Percentiles rank a stretch among this genome's conserved stretches.
Evolutionary conservation across 2,329 filamentous ascomycete genomes (phyloP).

Genomic region (Colletotrichum ledebouriae): DNA sequence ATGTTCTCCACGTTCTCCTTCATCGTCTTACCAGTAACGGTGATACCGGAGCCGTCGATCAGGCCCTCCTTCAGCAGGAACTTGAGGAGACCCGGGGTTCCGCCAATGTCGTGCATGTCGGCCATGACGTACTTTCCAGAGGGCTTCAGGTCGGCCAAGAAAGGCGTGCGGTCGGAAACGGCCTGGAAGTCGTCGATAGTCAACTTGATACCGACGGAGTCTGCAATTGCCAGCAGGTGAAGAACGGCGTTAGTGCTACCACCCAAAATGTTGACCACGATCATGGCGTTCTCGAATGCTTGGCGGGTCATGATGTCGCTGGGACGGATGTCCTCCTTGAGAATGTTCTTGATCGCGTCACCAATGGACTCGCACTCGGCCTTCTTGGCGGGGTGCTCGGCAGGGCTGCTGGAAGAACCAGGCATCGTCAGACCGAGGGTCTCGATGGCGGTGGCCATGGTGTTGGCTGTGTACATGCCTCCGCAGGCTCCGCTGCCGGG

Average conservation of each 20-base stretch:
- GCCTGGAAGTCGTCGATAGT: slow-evolving; percentile 89
- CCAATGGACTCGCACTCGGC: slow-evolving; percentile 81
- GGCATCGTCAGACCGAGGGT: slow-evolving; percentile 90
- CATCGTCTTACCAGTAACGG: slow-evolving; percentile 90
- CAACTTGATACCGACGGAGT: slow-evolving; percentile 84
- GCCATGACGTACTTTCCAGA: slow-evolving; percentile 91
- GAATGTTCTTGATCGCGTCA: slow-evolving; percentile 78
- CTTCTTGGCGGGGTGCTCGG: slow-evolving; percentile 78
- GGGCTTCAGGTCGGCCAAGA: slow-evolving; percentile 86
- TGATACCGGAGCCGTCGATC: slow-evolving; percentile 83
- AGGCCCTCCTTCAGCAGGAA: slow-evolving; percentile 86
- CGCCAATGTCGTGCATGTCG: slow-evolving; percentile 86
- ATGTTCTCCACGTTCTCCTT: slow-evolving; percentile 86
- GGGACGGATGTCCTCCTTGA: slow-evolving; percentile 82
- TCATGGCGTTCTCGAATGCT: slow-evolving; percentile 89
- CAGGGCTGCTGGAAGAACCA: slow-evolving; percentile 84
- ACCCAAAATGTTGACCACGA: slow-evolving; percentile 84
- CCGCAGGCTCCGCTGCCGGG: slow-evolving; percentile 76
- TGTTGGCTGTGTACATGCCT: slow-evolving; percentile 95
- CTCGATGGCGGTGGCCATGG: slow-evolving; percentile 94
- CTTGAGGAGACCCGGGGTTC: slow-evolving; percentile 89
- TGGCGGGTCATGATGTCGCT: slow-evolving; percentile 83
- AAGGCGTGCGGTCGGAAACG: slow-evolving; percentile 82
- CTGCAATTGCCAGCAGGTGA: slow-evolving; percentile 86
- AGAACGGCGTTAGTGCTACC: slow-evolving; percentile 90